Base-by-base conservation (phyloP, 208 protist species). In the Crithidia sp. region DNA sequence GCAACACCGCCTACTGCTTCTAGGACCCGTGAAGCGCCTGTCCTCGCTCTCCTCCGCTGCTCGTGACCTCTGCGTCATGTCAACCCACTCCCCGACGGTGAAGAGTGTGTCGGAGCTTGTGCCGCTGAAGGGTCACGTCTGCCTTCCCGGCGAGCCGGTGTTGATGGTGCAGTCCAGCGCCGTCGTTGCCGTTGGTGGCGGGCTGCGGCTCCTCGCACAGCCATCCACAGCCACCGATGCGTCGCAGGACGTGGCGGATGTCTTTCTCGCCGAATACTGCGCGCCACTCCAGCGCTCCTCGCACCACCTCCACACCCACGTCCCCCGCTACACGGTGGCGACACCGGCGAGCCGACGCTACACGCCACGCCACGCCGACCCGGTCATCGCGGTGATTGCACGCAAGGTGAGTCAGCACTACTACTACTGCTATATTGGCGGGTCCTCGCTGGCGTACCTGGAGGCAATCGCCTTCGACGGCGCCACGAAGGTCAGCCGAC, bases 401-500 rank as follows among this genome's bases (percentile, higher is more conserved):
- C 79, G 79, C 41, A 88, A 84, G 52, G 77, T 86, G 1, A 78
- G 83, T 44, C 56, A 76, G 57, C 82, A 76, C 64, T 86, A 84
- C 58, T 95, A 94, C 71, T 77, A 85, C n/a, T 90, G 83, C 60
- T 87, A 90, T 74, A 88, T 85, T 17, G 89, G 81, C 9, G 83
- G 83, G 28, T 37, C 77, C 2, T 45, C 77, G 5, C 61, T 86
- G 5, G 90, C 84, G 19, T 79, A 87, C 57, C 80, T 97, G 37
- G 89, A 94, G 66, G 86, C 83, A 7, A 59, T 94, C 7, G 82
- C 81, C 61, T 97, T 97, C 59, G 92, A 97, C 56, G 92, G 92
- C 28, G 92, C 92, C 13, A 95, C 88, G 4, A 95, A 95, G 70
- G 71, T 83, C 8, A 95, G 81, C 63, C 79, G 82, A 0, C 92